These are phyloP conservation scores for Sphenostylis stenocarpa DNA, from an alignment of 306 rosid genomes.

Conservation along the genomic window DNA sequence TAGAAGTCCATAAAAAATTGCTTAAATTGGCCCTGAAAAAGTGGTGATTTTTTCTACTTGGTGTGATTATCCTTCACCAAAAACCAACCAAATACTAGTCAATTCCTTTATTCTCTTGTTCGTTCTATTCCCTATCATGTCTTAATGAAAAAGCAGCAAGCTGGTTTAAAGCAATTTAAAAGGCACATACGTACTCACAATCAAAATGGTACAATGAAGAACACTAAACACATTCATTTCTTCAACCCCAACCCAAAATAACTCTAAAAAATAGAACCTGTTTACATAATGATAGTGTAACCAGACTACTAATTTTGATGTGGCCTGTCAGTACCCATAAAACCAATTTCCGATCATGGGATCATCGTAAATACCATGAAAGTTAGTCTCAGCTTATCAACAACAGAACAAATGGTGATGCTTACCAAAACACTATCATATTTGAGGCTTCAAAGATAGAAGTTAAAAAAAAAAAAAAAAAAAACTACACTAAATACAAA, in stretches of 20 bases:
- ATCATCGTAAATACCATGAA: not conserved
- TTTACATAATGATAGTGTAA: not conserved
- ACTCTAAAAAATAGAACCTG: not conserved
- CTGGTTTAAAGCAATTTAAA: not conserved
- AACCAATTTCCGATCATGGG: not conserved
- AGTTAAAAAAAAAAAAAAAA: too few species aligned
- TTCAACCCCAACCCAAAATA: not conserved
- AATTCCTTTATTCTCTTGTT: not conserved
- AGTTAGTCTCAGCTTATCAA: not conserved
- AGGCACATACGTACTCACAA: not conserved
- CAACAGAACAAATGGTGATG: not conserved
- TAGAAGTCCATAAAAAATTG: not conserved
- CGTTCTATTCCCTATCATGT: slow-evolving; percentile 2
- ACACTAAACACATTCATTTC: not conserved
- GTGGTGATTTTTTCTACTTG: not conserved
- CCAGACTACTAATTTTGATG: not conserved
- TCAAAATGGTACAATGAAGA: slow-evolving; percentile 9
- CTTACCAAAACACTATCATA: not conserved
- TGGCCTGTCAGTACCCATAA: not conserved
- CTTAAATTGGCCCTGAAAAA: not conserved
- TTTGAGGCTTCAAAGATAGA: not conserved
- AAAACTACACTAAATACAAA: not conserved
- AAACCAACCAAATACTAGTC: not conserved
- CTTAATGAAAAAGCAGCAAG: not conserved
- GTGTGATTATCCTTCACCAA: not conserved